Percentiles rank a stretch among this genome's conserved stretches.
Conservation (phyloP, 768 basidiomycete species). For the Phaeotremella skinneri region DNA sequence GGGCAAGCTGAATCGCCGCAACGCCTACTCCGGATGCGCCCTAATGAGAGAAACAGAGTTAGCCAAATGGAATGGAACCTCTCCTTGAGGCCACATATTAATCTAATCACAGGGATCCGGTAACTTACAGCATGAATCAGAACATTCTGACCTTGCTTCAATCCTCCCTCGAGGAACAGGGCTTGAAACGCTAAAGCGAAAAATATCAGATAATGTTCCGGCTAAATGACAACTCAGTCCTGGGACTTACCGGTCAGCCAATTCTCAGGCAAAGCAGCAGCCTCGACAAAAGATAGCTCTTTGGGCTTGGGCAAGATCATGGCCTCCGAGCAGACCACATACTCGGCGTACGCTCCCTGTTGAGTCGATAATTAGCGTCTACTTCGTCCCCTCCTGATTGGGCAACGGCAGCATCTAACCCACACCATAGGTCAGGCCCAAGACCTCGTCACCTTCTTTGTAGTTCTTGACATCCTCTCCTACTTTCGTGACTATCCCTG, state of each 20-base stretch:
- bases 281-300: slow-evolving; percentile 74
- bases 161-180: slow-evolving; percentile 64
- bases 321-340: slow-evolving; percentile 64
- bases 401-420: slow-evolving; percentile 36
- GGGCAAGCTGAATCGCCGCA: slow-evolving; percentile 82
- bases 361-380: slow-evolving; percentile 2
- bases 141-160: slow-evolving; percentile 70
- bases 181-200: slow-evolving; percentile 60
- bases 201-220: slow-evolving; percentile 11
- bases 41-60: slow-evolving; percentile 9
- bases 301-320: slow-evolving; percentile 72
- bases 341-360: slow-evolving; percentile 90
- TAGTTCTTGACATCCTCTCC: slow-evolving; percentile 60
- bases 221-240: slow-evolving; percentile 3
- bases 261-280: slow-evolving; percentile 82
- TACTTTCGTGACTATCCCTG: slow-evolving; percentile 62
- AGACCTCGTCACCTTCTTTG: slow-evolving; percentile 67
- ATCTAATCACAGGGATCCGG: too few species aligned
- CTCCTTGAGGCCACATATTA: too few species aligned
- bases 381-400: neutral
- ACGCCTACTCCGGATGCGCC: slow-evolving; percentile 84
- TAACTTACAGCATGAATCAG: slow-evolving; percentile 74
- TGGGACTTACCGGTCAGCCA: slow-evolving; percentile 71
- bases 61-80: neutral
- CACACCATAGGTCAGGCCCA: slow-evolving; percentile 78